phyloP scores from a whole-genome alignment of 2,329 filamentous ascomycete species.

The Ascochyta koolunga region DNA sequence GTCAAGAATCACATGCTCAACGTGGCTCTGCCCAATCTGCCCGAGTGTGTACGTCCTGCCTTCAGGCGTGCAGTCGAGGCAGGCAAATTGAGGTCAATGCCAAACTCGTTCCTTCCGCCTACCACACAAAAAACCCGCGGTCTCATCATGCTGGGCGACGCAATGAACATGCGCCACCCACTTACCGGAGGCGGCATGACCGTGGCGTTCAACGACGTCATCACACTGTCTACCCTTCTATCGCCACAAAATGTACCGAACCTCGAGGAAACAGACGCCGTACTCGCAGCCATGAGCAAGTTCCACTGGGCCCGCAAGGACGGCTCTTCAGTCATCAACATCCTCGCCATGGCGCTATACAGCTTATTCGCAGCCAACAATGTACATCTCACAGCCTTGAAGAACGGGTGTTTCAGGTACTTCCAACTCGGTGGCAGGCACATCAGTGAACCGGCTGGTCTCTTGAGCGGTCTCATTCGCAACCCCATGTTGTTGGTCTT shows the following conservation, averaged over 20 bases:
- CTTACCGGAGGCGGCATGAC: conserved; percentile 98
- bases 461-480: conserved; percentile 81
- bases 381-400: conserved; percentile 70
- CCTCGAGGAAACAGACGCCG: conserved; percentile 69
- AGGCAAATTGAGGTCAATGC: conserved; percentile 86
- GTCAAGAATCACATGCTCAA: conserved; percentile 84
- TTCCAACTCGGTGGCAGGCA: conserved; percentile 77
- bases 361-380: conserved; percentile 83
- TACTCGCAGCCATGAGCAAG: conserved; percentile 70
- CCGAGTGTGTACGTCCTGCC: conserved; percentile 71
- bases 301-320: conserved; percentile 91
- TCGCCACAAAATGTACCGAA: conserved; percentile 70
- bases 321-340: conserved; percentile 89
- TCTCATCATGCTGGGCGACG: conserved; percentile 85
- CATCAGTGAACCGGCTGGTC: conserved; percentile 77
- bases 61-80: conserved; percentile 77
- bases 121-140: conserved; percentile 73
- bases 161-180: conserved; percentile 99
- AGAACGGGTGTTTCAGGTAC: conserved; percentile 90
- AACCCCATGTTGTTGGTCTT: conserved; percentile 79
- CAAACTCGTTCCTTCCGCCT: conserved; percentile 90
- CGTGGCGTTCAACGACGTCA: conserved; percentile 90
- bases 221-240: conserved; percentile 76
- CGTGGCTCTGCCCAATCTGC: conserved; percentile 78
- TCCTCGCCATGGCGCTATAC: conserved; percentile 95